These are phyloP conservation scores for Zopfochytrium polystomum DNA, from an alignment of 371 early-diverging fungal genomes.

Conservation along the genomic window DNA sequence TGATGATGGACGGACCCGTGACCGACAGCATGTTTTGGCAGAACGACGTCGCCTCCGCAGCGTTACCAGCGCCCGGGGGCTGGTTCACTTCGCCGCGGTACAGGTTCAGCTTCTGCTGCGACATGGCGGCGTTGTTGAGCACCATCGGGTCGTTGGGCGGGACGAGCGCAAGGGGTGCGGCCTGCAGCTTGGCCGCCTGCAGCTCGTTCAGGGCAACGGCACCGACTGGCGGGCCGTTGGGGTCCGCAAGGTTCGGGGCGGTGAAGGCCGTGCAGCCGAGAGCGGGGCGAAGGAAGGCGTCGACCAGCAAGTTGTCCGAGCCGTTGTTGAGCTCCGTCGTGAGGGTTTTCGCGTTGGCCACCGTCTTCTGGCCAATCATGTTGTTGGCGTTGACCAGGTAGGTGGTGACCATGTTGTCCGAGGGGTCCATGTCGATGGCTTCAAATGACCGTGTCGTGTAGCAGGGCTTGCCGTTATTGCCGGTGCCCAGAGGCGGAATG, in stretches of 20 bases:
- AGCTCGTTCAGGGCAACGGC: slow-evolving; percentile 35
- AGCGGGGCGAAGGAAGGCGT: slow-evolving; percentile 22
- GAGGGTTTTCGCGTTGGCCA: slow-evolving; percentile 2
- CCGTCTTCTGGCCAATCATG: slow-evolving; percentile 22
- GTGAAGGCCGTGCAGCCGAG: slow-evolving; percentile 35
- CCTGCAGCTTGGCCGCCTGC: slow-evolving; percentile 25
- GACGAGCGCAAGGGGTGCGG: slow-evolving; percentile 33
- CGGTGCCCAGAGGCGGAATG: slow-evolving; percentile 31
- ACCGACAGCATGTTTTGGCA: slow-evolving; percentile 30
- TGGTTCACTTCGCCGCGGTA: slow-evolving; percentile 35
- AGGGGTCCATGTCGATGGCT: slow-evolving; percentile 39
- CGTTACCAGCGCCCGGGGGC: slow-evolving; percentile 13
- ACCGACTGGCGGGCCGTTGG: slow-evolving; percentile 15
- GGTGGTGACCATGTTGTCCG: slow-evolving; percentile 38
- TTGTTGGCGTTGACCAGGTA: slow-evolving; percentile 28
- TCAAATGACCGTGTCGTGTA: slow-evolving; percentile 33
- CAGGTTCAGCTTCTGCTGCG: slow-evolving; percentile 24
- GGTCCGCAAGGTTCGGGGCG: slow-evolving; percentile 36
- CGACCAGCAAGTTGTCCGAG: slow-evolving; percentile 36
- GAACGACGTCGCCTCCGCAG: slow-evolving; percentile 25
- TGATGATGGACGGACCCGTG: slow-evolving; percentile 26
- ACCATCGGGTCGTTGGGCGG: slow-evolving; percentile 40
- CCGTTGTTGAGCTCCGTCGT: slow-evolving; percentile 27
- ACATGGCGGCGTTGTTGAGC: slow-evolving; percentile 13
- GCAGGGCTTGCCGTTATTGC: slow-evolving; percentile 29